Base-by-base conservation (phyloP, 108 stramenopile genomes). In the Cyclotella atomus region DNA sequence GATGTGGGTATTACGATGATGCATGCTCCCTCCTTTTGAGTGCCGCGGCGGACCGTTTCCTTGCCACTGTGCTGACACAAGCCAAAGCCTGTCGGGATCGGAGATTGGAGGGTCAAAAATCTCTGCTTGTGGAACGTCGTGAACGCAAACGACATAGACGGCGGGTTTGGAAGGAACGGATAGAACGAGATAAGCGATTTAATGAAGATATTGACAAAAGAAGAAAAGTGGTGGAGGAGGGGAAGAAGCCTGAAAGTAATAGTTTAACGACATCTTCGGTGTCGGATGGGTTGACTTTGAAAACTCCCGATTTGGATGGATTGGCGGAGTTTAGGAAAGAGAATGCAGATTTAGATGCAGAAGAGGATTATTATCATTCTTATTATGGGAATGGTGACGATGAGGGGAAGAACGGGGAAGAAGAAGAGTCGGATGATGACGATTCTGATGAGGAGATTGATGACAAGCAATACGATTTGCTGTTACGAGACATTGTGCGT, bases 51-150 rank as follows among this genome's bases (percentile, higher is more conserved):
- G 94, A 95, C 87, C 83, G 90, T 68, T 95, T 95, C 74, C 62
- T 95, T 23, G 91, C 91, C 1, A 89, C 94, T 16, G 84, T 95
- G 0, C 59, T 95, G 30, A 85, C 87, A 33, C 94, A 95, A 67
- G 87, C 86, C 32, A 67, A 85, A 41, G 90, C 84, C 17, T 95
- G 94, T 81, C 91, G 94, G 3, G 90, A 92, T 71, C 88, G 85
- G 41, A 72, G 94, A 32, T 65, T 95, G 28, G 85, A 90, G 70
- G 94, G 94, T 15, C 74, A 82, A 25, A 87, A 90, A 54, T 44
- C 88, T 64, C 41, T 69, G 5, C 41, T 78, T 23, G 78, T 77
- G 24, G 87, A 90, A 25, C 64, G 76, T 0, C 61, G 68, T 34
- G 63, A 63, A 4, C 73, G 89, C 16, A 80, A 80, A 65, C 83